Base-by-base conservation (phyloP, 2,329 filamentous ascomycete species). In the Fusarium sp. region DNA sequence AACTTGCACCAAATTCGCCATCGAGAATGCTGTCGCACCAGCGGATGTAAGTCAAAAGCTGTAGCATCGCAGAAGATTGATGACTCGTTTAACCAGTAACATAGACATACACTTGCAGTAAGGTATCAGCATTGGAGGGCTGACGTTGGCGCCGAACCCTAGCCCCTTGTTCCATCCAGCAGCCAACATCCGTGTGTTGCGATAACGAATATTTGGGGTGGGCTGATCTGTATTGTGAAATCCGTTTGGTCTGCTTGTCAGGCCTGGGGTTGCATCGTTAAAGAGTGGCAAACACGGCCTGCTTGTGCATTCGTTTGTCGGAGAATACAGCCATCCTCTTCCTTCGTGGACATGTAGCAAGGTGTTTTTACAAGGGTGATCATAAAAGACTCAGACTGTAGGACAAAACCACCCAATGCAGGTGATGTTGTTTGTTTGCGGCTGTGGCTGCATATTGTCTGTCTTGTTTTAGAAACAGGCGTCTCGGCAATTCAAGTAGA, bases 231-330 rank as follows among this genome's bases (percentile, higher is more conserved):
- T 38, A 42, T 60, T 46, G 42, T 38, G 18, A 47, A 47, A 30
- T 50, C 58, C 35, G 30, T 69, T 68, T 46, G 44, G 43, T 53
- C 53, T 58, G 44, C 46, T 64, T 58, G 50, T 33, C 67, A 53
- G 50, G 50, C 50, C 44, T 64, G 44, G 50, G 44, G 67, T 69
- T 57, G 59, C 58, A 69, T 69, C 38, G 33, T 58, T 13, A 53
- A 69, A 69, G 67, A 53, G 67, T 69, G 59, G 59, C 67, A 70
- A 71, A 67, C 57, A 59, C 43, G 23, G 44, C 43, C 58, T 35
- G 32, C 54, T 33, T 23, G 25, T 58, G 54, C 42, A 47, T 49
- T 49, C 58, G 58, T 49, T 43, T 56, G 33, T 57, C 60, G 66
- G 70, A 73, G 70, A 71, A 66, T 72, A 59, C 69, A 69, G n/a